These are phyloP conservation scores for Chalciporus chontae DNA, from an alignment of 768 basidiomycete species.

Conservation along the genomic window DNA sequence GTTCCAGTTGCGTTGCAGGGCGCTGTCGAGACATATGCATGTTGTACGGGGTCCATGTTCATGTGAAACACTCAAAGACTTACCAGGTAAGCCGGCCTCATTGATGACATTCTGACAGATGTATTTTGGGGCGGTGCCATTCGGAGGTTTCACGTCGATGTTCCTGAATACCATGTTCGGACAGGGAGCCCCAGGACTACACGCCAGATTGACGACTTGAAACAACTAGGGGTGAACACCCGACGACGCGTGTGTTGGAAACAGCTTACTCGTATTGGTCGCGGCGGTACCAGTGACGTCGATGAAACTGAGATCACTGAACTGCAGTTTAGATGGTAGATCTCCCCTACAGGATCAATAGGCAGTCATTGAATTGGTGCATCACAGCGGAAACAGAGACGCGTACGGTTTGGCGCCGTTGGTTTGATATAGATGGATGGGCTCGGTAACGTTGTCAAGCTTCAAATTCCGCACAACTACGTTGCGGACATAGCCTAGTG, in stretches of 20 bases:
- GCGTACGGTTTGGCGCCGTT: too few species aligned
- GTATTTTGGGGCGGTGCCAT: slow-evolving; percentile 33
- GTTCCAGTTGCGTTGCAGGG: not conserved
- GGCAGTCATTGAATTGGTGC: slow-evolving; percentile 42
- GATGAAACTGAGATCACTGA: slow-evolving; percentile 41
- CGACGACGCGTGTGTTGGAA: too few species aligned
- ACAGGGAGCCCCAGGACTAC: slow-evolving; percentile 48
- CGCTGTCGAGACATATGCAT: too few species aligned
- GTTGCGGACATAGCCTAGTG: slow-evolving; percentile 40
- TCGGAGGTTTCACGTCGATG: slow-evolving; percentile 33
- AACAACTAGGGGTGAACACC: too few species aligned
- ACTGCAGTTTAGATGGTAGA: slow-evolving; percentile 44
- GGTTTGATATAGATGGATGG: slow-evolving; percentile 19
- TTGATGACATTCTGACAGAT: slow-evolving; percentile 21
- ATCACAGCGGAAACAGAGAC: too few species aligned
- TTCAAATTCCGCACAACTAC: slow-evolving; percentile 12
- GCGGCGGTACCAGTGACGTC: slow-evolving; percentile 46
- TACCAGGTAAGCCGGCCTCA: slow-evolving; percentile 27
- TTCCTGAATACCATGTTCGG: slow-evolving; percentile 39
- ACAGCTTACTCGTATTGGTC: slow-evolving; percentile 26
- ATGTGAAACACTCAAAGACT: not conserved
- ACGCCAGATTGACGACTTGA: slow-evolving; percentile 33
- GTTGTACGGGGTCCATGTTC: too few species aligned
- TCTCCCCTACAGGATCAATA: slow-evolving; percentile 48
- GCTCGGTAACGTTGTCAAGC: slow-evolving; percentile 45